Base-by-base conservation (phyloP, 2,329 filamentous ascomycete species). In the Venturia aucupariae region DNA sequence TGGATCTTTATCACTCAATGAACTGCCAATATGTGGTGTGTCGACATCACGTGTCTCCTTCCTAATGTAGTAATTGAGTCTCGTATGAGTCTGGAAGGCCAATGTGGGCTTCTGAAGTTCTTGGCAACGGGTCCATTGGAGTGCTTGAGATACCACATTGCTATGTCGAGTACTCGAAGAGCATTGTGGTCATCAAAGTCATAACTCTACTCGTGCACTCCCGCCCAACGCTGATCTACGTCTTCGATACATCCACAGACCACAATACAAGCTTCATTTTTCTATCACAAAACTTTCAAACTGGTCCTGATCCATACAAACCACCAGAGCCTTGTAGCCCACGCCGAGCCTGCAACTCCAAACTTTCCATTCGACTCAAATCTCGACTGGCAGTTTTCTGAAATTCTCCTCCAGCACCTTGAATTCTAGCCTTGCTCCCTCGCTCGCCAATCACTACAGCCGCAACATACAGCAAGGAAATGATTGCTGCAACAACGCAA, bases 371-470 rank as follows among this genome's bases (percentile, higher is more conserved):
- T 10, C 27, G 17, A n/a, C 30, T 19, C 27, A 55, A 8, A 8
- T 35, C 51, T 17, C 13, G 27, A 35, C 51, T 55, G 4, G 24
- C 30, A 5, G 27, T 35, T 27, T 55, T 55, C 19, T 55, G 48
- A 19, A 19, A 55, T 17, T 32, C 48, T 55, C 48, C 48, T 15
- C 6, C 27, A 19, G 27, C 48, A 32, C 27, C 24, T 19, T 24
- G 48, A 35, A 55, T 13, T n/a, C 48, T 55, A 3, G 5, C 15
- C 11, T 10, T 54, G 15, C 57, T 32, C 8, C 57, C 2, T 17
- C 57, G 32, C 22, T 60, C 57, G n/a, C 57, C 57, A 42, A 60
- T 60, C 22, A 60, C 8, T 11, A 60, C n/a, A 3, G 32, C 57
- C 2, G 30, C 17, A 8, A 38, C 4, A 8, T 60, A 60, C 11